A percentile compares a stretch with the other conserved stretches of the same genome.
Conservation (phyloP, 176 grass and related monocot genomes). For the Thinopyrum elongatum region DNA sequence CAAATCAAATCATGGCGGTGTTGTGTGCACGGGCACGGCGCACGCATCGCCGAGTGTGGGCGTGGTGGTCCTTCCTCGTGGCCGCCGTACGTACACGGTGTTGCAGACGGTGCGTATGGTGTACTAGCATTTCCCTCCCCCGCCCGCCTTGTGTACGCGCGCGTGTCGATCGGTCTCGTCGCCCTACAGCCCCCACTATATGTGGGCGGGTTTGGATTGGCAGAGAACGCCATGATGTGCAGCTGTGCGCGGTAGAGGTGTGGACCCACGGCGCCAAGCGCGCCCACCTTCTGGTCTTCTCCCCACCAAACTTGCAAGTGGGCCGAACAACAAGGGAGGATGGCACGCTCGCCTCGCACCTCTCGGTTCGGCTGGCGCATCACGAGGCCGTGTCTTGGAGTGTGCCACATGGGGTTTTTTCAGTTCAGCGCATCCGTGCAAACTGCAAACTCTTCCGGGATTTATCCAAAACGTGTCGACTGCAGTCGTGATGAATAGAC, state of each 20-base stretch:
- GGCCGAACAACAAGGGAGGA: neutral
- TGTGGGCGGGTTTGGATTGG: neutral
- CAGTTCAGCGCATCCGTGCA: neutral
- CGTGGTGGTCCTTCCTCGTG: neutral
- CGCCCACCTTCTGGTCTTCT: neutral
- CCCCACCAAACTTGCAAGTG: neutral
- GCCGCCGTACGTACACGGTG: neutral
- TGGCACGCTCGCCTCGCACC: neutral
- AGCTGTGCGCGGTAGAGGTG: neutral
- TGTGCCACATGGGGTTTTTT: neutral
- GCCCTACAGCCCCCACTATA: neutral
- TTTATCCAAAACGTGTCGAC: too few relatives aligned
- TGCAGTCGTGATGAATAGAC: too few relatives aligned
- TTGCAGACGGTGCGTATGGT: neutral
- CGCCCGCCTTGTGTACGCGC: neutral
- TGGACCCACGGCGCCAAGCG: neutral
- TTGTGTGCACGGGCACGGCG: neutral
- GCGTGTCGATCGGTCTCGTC: neutral
- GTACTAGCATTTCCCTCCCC: neutral
- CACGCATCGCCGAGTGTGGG: neutral
- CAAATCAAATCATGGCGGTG: neutral
- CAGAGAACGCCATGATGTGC: neutral
- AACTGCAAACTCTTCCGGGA: neutral
- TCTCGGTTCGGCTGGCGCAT: neutral
- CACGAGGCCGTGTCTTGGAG: conserved; percentile 2